A percentile compares a stretch with the other conserved stretches of the same genome.
Conservation (phyloP, 768 basidiomycete species). For the Filobasidium wieringae region DNA sequence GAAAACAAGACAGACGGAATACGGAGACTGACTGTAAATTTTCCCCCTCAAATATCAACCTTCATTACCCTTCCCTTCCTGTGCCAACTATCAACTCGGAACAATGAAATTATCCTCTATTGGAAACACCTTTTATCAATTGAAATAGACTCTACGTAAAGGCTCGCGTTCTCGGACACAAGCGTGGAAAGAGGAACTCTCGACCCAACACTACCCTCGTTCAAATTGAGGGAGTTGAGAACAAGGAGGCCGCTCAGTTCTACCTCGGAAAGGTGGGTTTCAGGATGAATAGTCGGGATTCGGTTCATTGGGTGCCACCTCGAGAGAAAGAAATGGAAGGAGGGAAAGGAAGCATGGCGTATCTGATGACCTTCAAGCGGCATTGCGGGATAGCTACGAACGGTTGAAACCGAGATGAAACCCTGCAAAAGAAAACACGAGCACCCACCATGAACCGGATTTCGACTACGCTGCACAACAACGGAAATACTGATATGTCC, state of each 20-base stretch:
- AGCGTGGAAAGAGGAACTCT: conserved; percentile 94
- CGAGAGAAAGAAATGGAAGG: neutral
- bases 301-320: neutral
- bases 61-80: no score
- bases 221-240: conserved; percentile 91
- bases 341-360: neutral
- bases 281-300: neutral
- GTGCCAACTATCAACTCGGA: no score
- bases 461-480: neutral
- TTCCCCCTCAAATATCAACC: no score
- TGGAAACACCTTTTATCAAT: no score
- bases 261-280: conserved; percentile 89
- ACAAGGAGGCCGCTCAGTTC: conserved; percentile 87
- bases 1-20: no score
- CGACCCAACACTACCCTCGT: conserved; percentile 91
- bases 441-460: neutral
- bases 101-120: no score
- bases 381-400: neutral
- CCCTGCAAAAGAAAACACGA: neutral
- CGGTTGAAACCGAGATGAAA: neutral
- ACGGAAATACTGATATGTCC: neutral
- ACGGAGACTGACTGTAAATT: no score
- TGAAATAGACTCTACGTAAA: conserved; percentile 76
- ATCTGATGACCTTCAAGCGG: neutral
- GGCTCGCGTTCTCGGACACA: conserved; percentile 95